Conservation (phyloP, 2,329 filamentous ascomycete species). For the Talaromyces rugulosus region DNA sequence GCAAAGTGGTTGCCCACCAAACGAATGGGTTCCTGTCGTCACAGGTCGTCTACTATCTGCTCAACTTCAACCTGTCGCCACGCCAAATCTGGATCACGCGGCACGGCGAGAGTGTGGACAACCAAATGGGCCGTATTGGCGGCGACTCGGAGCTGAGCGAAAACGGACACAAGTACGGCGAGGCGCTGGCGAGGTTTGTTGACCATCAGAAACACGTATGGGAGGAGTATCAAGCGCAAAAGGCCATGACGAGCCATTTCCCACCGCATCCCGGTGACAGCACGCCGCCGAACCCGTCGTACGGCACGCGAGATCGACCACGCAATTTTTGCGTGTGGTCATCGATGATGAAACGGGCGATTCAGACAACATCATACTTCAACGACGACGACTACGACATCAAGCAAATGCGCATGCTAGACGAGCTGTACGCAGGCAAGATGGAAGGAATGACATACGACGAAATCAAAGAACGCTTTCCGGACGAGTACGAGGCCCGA, state of each 20-base stretch:
- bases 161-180: slow-evolving; percentile 73
- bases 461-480: slow-evolving; percentile 74
- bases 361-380: slow-evolving; percentile 84
- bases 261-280: slow-evolving; percentile 88
- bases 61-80: slow-evolving; percentile 94
- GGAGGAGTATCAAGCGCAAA: slow-evolving; percentile 77
- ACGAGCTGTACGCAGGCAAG: slow-evolving; percentile 86
- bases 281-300: slow-evolving; percentile 91
- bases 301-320: slow-evolving; percentile 54
- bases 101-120: slow-evolving; percentile 88
- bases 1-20: slow-evolving; percentile 87
- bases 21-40: slow-evolving; percentile 88
- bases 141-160: slow-evolving; percentile 82
- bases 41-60: slow-evolving; percentile 88
- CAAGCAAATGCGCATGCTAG: slow-evolving; percentile 97
- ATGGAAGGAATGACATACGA: slow-evolving; percentile 96
- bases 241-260: slow-evolving; percentile 71
- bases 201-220: slow-evolving; percentile 74
- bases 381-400: slow-evolving; percentile 94
- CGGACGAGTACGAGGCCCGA: slow-evolving; percentile 76
- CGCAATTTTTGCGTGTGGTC: slow-evolving; percentile 98
- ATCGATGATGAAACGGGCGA: slow-evolving; percentile 87
- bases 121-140: slow-evolving; percentile 81
- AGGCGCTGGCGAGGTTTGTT: slow-evolving; percentile 77
- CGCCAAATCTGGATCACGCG: slow-evolving; percentile 97